Evolutionary conservation across 164 flowering plant species (phyloP).

Genomic region (Pachysandra terminalis): DNA sequence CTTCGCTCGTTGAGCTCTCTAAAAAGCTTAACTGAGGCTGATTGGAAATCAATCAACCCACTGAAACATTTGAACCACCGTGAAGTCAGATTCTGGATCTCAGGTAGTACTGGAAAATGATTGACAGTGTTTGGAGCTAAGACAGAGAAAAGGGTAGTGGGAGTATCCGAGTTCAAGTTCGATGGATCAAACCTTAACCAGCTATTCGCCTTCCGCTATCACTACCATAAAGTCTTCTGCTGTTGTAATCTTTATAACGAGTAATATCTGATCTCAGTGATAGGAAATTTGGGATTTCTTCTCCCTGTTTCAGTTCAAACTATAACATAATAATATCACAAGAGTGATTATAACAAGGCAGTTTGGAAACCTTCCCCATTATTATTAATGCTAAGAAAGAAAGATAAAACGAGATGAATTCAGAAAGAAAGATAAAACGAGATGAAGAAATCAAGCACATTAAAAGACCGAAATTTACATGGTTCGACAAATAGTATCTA

Average conservation of each 20-base stretch:
- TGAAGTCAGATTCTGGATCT: conserved; percentile 45
- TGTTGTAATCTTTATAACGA: conserved; percentile 44
- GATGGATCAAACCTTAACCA: conserved; percentile 56
- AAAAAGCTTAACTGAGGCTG: conserved; percentile 41
- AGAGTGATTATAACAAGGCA: too few relatives aligned
- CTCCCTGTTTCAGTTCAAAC: too few relatives aligned
- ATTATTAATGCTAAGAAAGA: too few relatives aligned
- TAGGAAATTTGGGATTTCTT: too few relatives aligned
- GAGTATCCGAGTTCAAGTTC: conserved; percentile 50
- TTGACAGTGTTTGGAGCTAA: conserved; percentile 42
- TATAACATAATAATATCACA: too few relatives aligned
- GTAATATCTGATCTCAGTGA: conserved; percentile 10
- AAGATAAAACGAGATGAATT: too few relatives aligned
- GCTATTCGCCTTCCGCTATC: conserved; percentile 65
- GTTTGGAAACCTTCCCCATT: too few relatives aligned
- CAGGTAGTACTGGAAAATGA: conserved; percentile 50
- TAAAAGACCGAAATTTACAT: too few relatives aligned
- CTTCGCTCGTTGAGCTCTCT: conserved; percentile 43
- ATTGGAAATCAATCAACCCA: conserved; percentile 63
- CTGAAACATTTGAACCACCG: conserved; percentile 41
- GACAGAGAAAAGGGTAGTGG: conserved; percentile 30
- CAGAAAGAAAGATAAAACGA: too few relatives aligned
- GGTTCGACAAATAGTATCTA: too few relatives aligned
- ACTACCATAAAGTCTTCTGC: conserved; percentile 57
- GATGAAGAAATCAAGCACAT: too few relatives aligned